A percentile compares a stretch with the other conserved stretches of the same genome.
Evolutionary conservation across 2,329 filamentous ascomycete species (phyloP).

Genomic region (Aspergillus clavatus): DNA sequence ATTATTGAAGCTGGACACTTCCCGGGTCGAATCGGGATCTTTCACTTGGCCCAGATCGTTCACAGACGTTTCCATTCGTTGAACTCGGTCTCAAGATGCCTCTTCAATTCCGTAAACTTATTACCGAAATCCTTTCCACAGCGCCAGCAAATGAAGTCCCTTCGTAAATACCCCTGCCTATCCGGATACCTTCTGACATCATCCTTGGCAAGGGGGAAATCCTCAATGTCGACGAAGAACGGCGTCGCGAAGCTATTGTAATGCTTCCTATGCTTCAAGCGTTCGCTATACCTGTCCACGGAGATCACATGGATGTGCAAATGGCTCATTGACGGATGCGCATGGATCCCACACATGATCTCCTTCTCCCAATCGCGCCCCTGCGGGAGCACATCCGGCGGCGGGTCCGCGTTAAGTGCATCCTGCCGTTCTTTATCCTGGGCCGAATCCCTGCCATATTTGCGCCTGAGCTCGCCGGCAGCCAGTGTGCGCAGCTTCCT

Average conservation of each 20-base stretch:
- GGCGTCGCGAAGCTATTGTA: slow-evolving; percentile 87
- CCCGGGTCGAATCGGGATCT: neutral
- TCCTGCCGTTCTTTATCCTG: slow-evolving; percentile 59
- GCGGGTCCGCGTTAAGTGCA: slow-evolving; percentile 57
- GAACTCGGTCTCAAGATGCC: slow-evolving; percentile 71
- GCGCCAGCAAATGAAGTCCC: slow-evolving; percentile 76
- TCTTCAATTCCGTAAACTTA: slow-evolving; percentile 67
- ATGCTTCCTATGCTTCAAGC: slow-evolving; percentile 75
- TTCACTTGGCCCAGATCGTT: slow-evolving; percentile 9
- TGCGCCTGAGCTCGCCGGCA: slow-evolving; percentile 68
- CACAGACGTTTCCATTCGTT: slow-evolving; percentile 66
- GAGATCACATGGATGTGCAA: slow-evolving; percentile 86
- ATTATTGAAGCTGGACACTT: neutral
- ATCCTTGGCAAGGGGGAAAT: slow-evolving; percentile 68
- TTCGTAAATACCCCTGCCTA: slow-evolving; percentile 55
- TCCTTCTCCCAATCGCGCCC: slow-evolving; percentile 77
- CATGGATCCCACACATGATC: slow-evolving; percentile 75
- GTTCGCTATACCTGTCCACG: slow-evolving; percentile 67
- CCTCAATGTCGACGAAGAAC: slow-evolving; percentile 73
- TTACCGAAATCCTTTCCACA: slow-evolving; percentile 71
- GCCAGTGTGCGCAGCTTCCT: slow-evolving; percentile 60
- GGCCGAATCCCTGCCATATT: slow-evolving; percentile 59
- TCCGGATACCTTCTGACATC: slow-evolving; percentile 59
- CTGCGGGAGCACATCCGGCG: slow-evolving; percentile 52
- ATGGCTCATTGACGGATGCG: slow-evolving; percentile 85